Evolutionary conservation across 495 filamentous ascomycete species (phyloP), one percentile per base, ranked within the genome.

Genomic region (Niebla homalea): DNA sequence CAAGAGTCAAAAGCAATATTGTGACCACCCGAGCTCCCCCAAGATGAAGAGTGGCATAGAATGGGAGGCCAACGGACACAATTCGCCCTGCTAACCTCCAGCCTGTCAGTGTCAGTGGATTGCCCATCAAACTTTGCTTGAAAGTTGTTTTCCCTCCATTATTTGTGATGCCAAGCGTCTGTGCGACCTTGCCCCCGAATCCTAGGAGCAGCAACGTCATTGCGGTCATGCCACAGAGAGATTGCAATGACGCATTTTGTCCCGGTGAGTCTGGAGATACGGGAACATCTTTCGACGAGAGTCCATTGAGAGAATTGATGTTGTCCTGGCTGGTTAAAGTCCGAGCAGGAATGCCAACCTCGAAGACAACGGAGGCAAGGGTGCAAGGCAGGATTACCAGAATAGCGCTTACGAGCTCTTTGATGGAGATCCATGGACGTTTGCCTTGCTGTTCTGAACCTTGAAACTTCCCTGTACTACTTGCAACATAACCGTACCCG

Each of bases 1-100:
- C 69, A 3, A 67, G 49, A 41, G 69, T 67, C 37, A 72, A 61
- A 36, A 78, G 60, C 32, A 80, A 53, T 4, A 70, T 50, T 26
- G 80, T 65, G 7, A 72, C 72, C 10, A 74, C 72, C 23, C 74
- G 60, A 48, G 73, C 66, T 5, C 72, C 77, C 20, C 79, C 78
- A 18, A 81, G 59, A 35, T 78, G 71, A 55, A 78, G 60, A 0
- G 73, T 57, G 19, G 77, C 75, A 52, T 77, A 80, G 50, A 78
- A 72, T 0, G 79, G 79, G 19, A 81, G 55, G 19, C 66, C 70
- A 26, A 80, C 59, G 16, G 61, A 62, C 14, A 66, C 21, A 8
- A 60, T 57, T 21, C 61, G 62, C 36, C 41, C 51, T 7, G 20
- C 25, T 36, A 57, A 20, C 21, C 49, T 49, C n/a, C 48, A 53